phyloP scores from a whole-genome alignment of 176 grass and related monocot genomes.

The Rhipidocladum racemiflorum region DNA sequence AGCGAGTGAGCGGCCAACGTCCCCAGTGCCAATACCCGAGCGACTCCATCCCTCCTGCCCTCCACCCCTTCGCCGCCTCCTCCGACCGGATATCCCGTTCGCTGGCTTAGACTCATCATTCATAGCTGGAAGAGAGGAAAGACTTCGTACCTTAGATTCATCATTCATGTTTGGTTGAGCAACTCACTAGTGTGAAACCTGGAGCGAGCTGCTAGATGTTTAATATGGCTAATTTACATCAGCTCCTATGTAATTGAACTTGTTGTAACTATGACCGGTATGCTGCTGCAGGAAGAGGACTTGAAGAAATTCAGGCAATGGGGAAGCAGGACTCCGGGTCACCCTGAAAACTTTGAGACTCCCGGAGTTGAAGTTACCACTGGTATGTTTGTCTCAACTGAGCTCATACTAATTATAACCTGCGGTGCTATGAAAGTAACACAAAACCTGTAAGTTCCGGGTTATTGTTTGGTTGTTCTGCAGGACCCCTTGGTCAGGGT shows the following conservation, averaged over 20 bases:
- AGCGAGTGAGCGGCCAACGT: too few species aligned
- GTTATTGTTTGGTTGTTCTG: conserved; percentile 23
- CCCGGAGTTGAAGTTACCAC: conserved; percentile 96
- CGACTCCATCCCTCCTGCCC: too few species aligned
- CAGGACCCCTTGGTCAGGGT: conserved; percentile 98
- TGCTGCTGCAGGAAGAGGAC: conserved; percentile 62
- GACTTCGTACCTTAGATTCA: background rate
- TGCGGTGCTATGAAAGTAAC: background rate
- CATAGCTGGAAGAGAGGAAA: too few species aligned
- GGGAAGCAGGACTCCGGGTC: conserved; percentile 94
- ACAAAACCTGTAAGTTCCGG: background rate
- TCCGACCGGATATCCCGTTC: too few species aligned
- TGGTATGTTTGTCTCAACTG: conserved; percentile 43
- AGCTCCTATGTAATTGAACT: background rate
- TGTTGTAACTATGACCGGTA: background rate
- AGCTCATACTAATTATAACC: background rate
- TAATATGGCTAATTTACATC: background rate
- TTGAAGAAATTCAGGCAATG: conserved; percentile 96
- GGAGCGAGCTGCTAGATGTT: background rate
- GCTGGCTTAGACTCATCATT: too few species aligned
- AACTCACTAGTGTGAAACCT: background rate
- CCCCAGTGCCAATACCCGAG: too few species aligned
- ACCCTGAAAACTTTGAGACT: conserved; percentile 98
- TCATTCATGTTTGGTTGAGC: conserved; percentile 3
- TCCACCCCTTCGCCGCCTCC: too few species aligned